A percentile compares a stretch with the other conserved stretches of the same genome.
Conservation (phyloP, 2,329 filamentous ascomycete species). For the Pochonia chlamydosporia region DNA sequence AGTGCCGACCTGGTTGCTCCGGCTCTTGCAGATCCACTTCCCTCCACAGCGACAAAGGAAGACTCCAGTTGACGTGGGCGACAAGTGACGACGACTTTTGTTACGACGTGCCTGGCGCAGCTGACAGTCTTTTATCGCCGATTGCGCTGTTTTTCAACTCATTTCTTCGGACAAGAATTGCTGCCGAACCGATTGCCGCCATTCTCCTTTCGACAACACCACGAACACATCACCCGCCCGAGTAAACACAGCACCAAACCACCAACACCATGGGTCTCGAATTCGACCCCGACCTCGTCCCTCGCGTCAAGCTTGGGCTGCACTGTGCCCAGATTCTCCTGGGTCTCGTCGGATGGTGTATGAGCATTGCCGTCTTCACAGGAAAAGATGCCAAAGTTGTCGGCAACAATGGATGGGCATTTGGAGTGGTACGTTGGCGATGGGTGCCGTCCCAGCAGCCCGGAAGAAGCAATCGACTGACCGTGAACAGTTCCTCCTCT, state of each 20-base stretch:
- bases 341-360: slow-evolving; percentile 49
- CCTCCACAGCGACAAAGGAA: neutral
- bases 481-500: slow-evolving; percentile 53
- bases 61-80: neutral
- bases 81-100: neutral
- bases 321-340: slow-evolving; percentile 51
- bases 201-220: neutral
- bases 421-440: slow-evolving; percentile 49
- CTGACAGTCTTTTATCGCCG: neutral
- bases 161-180: neutral
- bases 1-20: slow-evolving; percentile 1
- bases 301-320: slow-evolving; percentile 50
- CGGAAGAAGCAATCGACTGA: neutral
- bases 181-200: too few species aligned
- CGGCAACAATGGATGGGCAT: slow-evolving; percentile 57
- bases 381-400: slow-evolving; percentile 42
- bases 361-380: slow-evolving; percentile 56
- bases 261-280: slow-evolving; percentile 41
- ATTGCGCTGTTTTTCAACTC: neutral
- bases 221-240: too few species aligned
- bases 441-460: neutral
- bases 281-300: slow-evolving; percentile 48
- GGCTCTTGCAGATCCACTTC: slow-evolving; percentile 3
- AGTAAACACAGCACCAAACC: neutral
- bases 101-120: neutral